Evolutionary conservation across 2,329 filamentous ascomycete genomes (phyloP), one percentile per base, ranked within the genome.

Genomic region (Fusarium marasasianum): DNA sequence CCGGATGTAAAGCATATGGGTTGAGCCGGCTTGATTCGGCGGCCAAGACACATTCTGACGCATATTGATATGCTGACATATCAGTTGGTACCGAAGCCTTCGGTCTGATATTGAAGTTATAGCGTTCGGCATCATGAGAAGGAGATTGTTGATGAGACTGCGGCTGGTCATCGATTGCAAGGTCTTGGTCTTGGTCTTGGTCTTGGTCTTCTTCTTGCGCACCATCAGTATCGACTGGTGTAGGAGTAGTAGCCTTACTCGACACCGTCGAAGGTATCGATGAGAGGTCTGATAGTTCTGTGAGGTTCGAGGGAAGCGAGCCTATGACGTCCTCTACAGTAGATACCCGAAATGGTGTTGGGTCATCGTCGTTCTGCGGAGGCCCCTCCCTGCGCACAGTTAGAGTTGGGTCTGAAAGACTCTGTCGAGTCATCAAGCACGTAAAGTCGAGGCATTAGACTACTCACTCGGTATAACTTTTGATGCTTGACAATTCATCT

Each of bases 21-120:
- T 96, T 96, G 4, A 99, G 87, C 65, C 96, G 89, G 45, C 94
- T 98, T 14, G 94, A 93, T 82, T 98, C 94, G 61, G 96, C 96
- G 18, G 96, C 96, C 60, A 92, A 89, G 66, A 98, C 93, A 80
- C 95, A 98, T 84, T 99, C 95, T 73, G 92, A 90, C n/a, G 94
- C 96, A 83, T 98, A 98, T 68, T 96, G 91, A 57, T 90, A 87
- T 35, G 91, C 87, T 22, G 92, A 87, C 51, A 98, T 82, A 71
- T 93, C 89, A 63, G 89, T 85, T 22, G 96, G 95, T 78, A 99
- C 95, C 22, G 96, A 97, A 13, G 94, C 93, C 77, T 91, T 94
- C 18, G 94, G 92, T 45, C 89, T 89, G 68, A 93, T 89, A 76
- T 91, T 89, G 80, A 88, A 90, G 40, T 78, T 82, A 40, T 83